These are phyloP conservation scores for Aspergillus viridinutans DNA, from an alignment of 2,329 filamentous ascomycete genomes.

Conservation along the genomic window DNA sequence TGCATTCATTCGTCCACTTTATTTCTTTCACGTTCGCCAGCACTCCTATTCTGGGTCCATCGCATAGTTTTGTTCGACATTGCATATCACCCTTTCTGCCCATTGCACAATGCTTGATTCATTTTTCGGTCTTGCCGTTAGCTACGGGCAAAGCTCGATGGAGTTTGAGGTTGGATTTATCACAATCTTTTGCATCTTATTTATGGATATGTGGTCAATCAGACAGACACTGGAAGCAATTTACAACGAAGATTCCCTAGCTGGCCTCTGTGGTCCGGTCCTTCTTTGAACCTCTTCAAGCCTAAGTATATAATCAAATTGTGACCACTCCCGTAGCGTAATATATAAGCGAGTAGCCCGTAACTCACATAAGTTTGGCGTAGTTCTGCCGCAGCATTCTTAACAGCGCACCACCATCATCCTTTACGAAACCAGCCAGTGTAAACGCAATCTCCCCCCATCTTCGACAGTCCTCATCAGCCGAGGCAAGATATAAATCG, in stretches of 20 bases:
- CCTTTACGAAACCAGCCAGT: slow-evolving; percentile 26
- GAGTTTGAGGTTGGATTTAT: background rate
- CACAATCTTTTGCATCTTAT: background rate
- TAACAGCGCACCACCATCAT: slow-evolving; percentile 20
- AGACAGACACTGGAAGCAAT: background rate
- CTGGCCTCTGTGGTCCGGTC: background rate
- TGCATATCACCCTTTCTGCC: background rate
- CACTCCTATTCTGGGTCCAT: background rate
- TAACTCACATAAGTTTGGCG: slow-evolving; percentile 15
- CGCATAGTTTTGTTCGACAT: background rate
- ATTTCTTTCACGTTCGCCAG: slow-evolving; percentile 5
- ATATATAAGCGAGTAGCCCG: background rate
- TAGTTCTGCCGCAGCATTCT: slow-evolving; percentile 25
- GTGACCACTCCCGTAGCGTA: background rate
- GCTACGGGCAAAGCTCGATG: background rate
- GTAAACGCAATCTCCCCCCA: slow-evolving; percentile 37
- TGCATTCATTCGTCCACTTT: slow-evolving; percentile 6
- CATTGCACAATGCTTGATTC: background rate
- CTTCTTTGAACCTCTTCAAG: background rate
- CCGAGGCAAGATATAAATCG: slow-evolving; percentile 44
- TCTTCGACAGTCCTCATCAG: slow-evolving; percentile 28
- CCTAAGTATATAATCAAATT: slow-evolving; percentile 2
- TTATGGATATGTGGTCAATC: background rate
- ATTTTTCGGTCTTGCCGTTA: background rate
- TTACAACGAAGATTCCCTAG: background rate